Base-by-base conservation (phyloP, 805 yeast species). In the Myxozyma udenii region DNA sequence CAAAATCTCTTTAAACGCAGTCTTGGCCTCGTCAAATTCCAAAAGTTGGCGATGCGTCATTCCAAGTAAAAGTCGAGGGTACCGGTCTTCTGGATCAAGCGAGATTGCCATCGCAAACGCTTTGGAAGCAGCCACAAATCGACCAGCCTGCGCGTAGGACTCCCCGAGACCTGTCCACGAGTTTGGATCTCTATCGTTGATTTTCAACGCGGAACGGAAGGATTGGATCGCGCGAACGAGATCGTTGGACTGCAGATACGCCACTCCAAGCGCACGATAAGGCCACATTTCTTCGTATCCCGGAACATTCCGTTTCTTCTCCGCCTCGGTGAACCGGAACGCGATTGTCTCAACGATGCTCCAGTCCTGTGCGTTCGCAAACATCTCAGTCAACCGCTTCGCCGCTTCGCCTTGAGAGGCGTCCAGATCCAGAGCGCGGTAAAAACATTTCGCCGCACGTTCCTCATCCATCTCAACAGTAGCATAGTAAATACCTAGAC, bases 91-190 rank as follows among this genome's bases (percentile, higher is more conserved):
- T 0, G 78, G 75, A 28, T 79, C 77, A 4, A 84, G 60, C 35
- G 74, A 74, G 41, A 80, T 62, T 0, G 90, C 87, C 51, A 81
- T 81, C 26, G 72, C 74, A 61, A 89, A 85, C 1, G 93, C 97
- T 66, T 86, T 89, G 7, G 78, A 74, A 0, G 96, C 87, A 2
- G 98, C 95, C 50, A 87, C 90, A 40, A 84, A 72, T 55, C 96
- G 76, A 1, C 98, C 98, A 66, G 93, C 80, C 23, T 81, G 78
- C 48, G 78, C 73, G 66, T 93, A 93, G 0, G 96, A 91, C 66
- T 93, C 98, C n/a, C 98, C 98, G n/a, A 93, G 72, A 0, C 96
- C 96, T 25, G 85, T 74, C 97, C 98, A 91, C 1, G 95, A 84
- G 58, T 86, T 84, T 1, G 78, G 66, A 67, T 93, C 97, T 47